phyloP scores from a whole-genome alignment of 345 rosid genomes.

The Salix suchowensis region DNA sequence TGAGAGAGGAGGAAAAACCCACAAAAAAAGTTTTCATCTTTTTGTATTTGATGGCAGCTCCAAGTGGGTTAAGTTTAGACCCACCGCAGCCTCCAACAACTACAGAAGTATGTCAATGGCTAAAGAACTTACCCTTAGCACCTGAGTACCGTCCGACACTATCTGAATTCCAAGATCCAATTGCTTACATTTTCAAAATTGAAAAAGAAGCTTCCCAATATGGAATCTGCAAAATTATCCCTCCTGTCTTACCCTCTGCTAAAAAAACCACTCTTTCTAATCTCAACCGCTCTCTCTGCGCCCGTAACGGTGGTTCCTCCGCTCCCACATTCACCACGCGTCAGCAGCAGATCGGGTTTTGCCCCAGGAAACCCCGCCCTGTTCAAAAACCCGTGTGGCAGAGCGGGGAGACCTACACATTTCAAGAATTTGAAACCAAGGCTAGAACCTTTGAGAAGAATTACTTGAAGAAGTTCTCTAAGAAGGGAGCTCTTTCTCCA shows the following conservation, averaged over 20 bases:
- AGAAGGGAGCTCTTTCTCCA: slow-evolving; percentile 56
- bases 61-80: slow-evolving; percentile 34
- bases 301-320: slow-evolving; percentile 41
- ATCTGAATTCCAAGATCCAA: slow-evolving; percentile 98
- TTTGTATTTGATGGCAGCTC: slow-evolving; percentile 40
- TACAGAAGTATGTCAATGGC: slow-evolving; percentile 77
- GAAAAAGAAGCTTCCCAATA: slow-evolving; percentile 87
- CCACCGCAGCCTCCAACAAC: slow-evolving; percentile 20
- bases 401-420: slow-evolving; percentile 84
- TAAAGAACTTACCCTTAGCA: slow-evolving; percentile 76
- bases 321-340: slow-evolving; percentile 93
- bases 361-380: slow-evolving; percentile 85
- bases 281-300: slow-evolving; percentile 77
- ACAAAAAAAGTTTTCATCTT: neutral
- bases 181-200: slow-evolving; percentile 94
- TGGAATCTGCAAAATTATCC: slow-evolving; percentile 97
- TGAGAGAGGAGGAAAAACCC: slow-evolving; percentile 2
- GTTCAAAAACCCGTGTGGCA: slow-evolving; percentile 93
- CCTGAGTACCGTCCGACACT: slow-evolving; percentile 87
- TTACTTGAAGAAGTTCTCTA: slow-evolving; percentile 58
- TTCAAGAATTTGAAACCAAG: slow-evolving; percentile 82
- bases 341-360: slow-evolving; percentile 99
- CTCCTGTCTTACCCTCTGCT: slow-evolving; percentile 66
- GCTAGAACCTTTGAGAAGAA: slow-evolving; percentile 69
- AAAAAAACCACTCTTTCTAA: slow-evolving; percentile 63